These are phyloP conservation scores for Oryza brachyantha DNA, from an alignment of 176 grass and related monocot genomes.

Conservation along the genomic window DNA sequence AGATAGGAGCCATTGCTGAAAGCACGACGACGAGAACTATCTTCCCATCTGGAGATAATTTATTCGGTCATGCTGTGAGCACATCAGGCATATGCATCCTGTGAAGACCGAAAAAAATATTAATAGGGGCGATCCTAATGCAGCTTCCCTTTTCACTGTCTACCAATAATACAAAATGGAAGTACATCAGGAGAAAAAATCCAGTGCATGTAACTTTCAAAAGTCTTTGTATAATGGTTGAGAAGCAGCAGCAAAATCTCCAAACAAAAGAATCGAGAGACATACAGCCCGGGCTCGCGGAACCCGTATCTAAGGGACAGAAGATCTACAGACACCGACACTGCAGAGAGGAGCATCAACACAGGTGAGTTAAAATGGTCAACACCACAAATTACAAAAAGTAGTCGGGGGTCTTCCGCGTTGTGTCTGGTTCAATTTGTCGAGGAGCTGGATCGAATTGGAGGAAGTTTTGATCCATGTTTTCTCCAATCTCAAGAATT, in stretches of 20 bases:
- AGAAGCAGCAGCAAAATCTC: constrained; percentile 64
- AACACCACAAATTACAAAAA: constrained; percentile 80
- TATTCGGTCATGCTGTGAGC: constrained; percentile 14
- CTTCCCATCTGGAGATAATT: background rate
- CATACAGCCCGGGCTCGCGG: constrained; percentile 31
- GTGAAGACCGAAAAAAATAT: background rate
- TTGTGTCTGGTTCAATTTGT: constrained; percentile 89
- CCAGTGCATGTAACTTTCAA: constrained; percentile 46
- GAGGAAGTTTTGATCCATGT: constrained; percentile 97
- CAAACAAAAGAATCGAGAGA: constrained; percentile 79
- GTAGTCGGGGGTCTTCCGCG: constrained; percentile 95
- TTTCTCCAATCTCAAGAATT: constrained; percentile 90
- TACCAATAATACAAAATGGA: constrained; percentile 52
- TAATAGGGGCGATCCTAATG: constrained; percentile 29
- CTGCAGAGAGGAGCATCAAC: constrained; percentile 46
- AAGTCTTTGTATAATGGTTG: constrained; percentile 42
- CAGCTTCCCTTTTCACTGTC: constrained; percentile 49
- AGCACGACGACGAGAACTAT: background rate
- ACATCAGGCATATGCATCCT: background rate
- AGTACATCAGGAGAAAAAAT: constrained; percentile 39
- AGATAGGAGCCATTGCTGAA: background rate
- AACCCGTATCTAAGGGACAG: constrained; percentile 37
- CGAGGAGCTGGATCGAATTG: constrained; percentile 88
- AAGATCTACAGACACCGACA: constrained; percentile 49
- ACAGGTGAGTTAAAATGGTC: constrained; percentile 43